Evolutionary conservation across 805 yeast genomes (phyloP).

Genomic region (Zygosaccharomyces rouxii): DNA sequence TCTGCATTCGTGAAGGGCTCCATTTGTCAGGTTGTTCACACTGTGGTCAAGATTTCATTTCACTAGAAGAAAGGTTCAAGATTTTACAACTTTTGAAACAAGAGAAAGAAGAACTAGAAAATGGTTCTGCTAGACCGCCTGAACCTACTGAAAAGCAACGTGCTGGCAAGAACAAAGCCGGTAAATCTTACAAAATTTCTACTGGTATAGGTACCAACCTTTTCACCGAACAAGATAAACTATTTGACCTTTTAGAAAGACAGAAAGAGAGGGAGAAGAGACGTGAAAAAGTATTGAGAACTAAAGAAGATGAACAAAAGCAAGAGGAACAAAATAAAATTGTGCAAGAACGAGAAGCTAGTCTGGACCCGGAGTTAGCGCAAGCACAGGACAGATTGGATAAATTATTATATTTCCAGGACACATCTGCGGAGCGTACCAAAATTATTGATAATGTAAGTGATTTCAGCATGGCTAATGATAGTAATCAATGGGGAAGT

Average conservation of each 20-base stretch:
- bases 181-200: conserved; percentile 46
- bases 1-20: conserved; percentile 80
- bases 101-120: conserved; percentile 48
- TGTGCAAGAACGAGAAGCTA: conserved; percentile 43
- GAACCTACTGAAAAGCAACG: conserved; percentile 17
- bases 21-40: conserved; percentile 76
- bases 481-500: conserved; percentile 70
- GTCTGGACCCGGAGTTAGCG: conserved; percentile 51
- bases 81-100: conserved; percentile 49
- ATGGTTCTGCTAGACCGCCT: conserved; percentile 18
- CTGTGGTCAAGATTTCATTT: conserved; percentile 68
- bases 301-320: conserved; percentile 29
- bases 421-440: conserved; percentile 83
- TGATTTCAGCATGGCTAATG: conserved; percentile 56
- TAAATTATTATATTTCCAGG: conserved; percentile 73
- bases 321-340: conserved; percentile 37
- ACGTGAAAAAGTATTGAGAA: conserved; percentile 31
- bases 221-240: conserved; percentile 63
- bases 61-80: conserved; percentile 54
- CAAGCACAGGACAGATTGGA: conserved; percentile 73
- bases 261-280: conserved; percentile 37
- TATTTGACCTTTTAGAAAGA: conserved; percentile 57
- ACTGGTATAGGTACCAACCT: conserved; percentile 61
- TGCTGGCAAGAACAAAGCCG: conserved; percentile 32
- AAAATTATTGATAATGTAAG: conserved; percentile 89